A percentile compares a stretch with the other conserved stretches of the same genome.
phyloP scores from a whole-genome alignment of 768 basidiomycete species.

The Kwoniella botswanensis region DNA sequence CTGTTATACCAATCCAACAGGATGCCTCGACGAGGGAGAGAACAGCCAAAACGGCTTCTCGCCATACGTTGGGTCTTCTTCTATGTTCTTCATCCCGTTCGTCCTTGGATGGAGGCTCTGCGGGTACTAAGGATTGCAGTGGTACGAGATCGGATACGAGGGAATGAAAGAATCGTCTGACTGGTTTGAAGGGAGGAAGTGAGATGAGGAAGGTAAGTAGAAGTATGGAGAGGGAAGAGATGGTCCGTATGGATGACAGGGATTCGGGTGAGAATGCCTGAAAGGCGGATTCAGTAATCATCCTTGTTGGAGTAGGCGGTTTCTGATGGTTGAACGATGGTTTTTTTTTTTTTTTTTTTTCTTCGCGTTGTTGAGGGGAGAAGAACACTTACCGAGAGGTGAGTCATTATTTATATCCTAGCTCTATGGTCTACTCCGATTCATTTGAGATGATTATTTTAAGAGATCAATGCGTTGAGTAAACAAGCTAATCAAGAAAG shows the following conservation, averaged over 20 bases:
- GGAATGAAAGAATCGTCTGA: slow-evolving; percentile 21
- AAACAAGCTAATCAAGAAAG: slow-evolving; percentile 1
- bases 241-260: slow-evolving; percentile 41
- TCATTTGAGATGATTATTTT: not conserved
- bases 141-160: slow-evolving; percentile 46
- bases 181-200: slow-evolving; percentile 29
- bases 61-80: slow-evolving; percentile 33
- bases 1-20: slow-evolving; percentile 44
- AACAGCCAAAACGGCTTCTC: slow-evolving; percentile 38
- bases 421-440: too few species aligned
- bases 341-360: not conserved
- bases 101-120: slow-evolving; percentile 21
- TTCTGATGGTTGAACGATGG: not conserved
- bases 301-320: not conserved
- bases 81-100: slow-evolving; percentile 22
- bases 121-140: slow-evolving; percentile 37
- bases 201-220: slow-evolving; percentile 33
- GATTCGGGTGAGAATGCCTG: slow-evolving; percentile 25
- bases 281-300: slow-evolving; percentile 6
- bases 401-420: not conserved
- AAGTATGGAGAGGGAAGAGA: slow-evolving; percentile 43
- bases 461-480: slow-evolving; percentile 1
- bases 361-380: not conserved
- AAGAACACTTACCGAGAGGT: not conserved
- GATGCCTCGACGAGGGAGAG: slow-evolving; percentile 31